These are phyloP conservation scores for Ceratocystis cubensis DNA, from an alignment of 2,329 filamentous ascomycete genomes.

Conservation along the genomic window DNA sequence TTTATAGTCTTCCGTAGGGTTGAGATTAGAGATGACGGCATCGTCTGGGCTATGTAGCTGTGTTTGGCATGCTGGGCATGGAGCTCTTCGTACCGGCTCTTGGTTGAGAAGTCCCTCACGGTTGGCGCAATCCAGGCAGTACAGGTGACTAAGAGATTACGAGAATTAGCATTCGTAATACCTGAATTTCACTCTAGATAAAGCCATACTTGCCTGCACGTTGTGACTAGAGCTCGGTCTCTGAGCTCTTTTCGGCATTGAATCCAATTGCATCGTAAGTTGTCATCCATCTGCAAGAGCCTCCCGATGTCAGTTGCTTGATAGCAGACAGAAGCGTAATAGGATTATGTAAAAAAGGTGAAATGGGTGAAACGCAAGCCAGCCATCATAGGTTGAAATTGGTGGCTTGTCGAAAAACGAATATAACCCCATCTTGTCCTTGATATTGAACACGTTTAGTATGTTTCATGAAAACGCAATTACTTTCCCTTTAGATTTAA, in stretches of 20 bases:
- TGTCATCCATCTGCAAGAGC: slow-evolving; percentile 50
- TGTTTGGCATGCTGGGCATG: slow-evolving; percentile 66
- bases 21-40: slow-evolving; percentile 57
- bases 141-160: slow-evolving; percentile 54
- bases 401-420: neutral
- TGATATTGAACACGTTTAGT: neutral
- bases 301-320: neutral
- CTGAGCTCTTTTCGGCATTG: slow-evolving; percentile 59
- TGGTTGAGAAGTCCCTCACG: slow-evolving; percentile 45
- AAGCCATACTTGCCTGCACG: slow-evolving; percentile 53
- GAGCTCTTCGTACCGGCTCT: slow-evolving; percentile 29
- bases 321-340: too few relatives aligned
- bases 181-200: slow-evolving; percentile 16
- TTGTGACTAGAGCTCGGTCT: slow-evolving; percentile 69
- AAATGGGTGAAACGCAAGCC: neutral
- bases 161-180: neutral
- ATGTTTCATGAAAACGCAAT: neutral
- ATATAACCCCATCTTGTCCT: neutral
- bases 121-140: slow-evolving; percentile 65
- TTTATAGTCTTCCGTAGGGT: slow-evolving; percentile 80
- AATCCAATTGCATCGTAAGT: slow-evolving; percentile 65
- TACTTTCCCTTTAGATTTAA: neutral
- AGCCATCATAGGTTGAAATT: neutral
- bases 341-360: too few relatives aligned
- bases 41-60: slow-evolving; percentile 60